Evolutionary conservation across 2,329 filamentous ascomycete species (phyloP), one percentile per base, ranked within the genome.

Genomic region (Aspergillus aculeatinus): DNA sequence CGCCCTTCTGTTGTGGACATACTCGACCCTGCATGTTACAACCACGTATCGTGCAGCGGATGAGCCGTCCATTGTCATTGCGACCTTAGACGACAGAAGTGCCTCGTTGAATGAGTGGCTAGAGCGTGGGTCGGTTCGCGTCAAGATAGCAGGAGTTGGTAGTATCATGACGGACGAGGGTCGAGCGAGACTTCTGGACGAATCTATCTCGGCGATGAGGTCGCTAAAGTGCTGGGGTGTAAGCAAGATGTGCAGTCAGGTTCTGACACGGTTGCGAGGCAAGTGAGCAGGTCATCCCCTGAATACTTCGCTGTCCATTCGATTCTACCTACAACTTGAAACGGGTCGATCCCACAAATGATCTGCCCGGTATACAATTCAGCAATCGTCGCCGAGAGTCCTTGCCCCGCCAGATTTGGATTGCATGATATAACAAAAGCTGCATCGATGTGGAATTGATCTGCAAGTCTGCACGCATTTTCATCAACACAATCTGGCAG

Each of bases 91-190:
- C 19, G 25, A 21, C 19, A 31, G n/a, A 25, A 27, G 44, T 19
- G 19, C 29, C 11, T 14, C 2, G 11, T 27, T 19, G 19, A 29
- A 10, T 10, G 12, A 23, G 12, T 56, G 54, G 54, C 25, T 56
- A 23, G 47, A 50, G 25, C n/a, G 27, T 10, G 54, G 54, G 12
- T 56, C 23, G 44, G 27, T 47, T 39, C 54, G 54, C 16, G 29
- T 49, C 16, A 56, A 56, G 25, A 19, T 56, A n/a, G 21, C 54
- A 19, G 54, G 54, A 19, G 48, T 56, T 16, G 54, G 54, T 21
- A 44, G 48, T 10, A 25, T 56, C 4, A 56, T 35, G 54, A 35
- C 54, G 4, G 25, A 14, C 14, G 25, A 23, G 29, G 54, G 54
- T 33, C 54, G 54, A 21, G 11, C 29, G 29, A 56, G 29, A n/a